Evolutionary conservation across 768 basidiomycete species (phyloP).

Genomic region (Lactarius pseudohatsudake): DNA sequence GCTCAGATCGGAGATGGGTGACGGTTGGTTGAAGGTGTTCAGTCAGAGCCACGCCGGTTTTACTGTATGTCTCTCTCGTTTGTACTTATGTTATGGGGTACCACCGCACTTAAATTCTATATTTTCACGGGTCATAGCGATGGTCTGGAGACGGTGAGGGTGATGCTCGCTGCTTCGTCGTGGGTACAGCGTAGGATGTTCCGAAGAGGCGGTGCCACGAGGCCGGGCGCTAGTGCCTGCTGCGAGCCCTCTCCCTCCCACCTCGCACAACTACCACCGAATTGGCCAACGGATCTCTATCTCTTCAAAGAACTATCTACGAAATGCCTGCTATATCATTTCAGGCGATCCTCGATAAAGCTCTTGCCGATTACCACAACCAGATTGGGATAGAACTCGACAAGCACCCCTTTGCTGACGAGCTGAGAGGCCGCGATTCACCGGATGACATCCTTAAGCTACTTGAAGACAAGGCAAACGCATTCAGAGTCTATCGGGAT

Average conservation of each 20-base stretch:
- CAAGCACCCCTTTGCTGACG: neutral
- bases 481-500: neutral
- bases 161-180: no score
- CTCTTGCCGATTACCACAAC: neutral
- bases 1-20: slow-evolving; percentile 84
- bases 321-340: neutral
- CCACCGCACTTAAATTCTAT: slow-evolving; percentile 4
- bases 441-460: neutral
- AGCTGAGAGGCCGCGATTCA: neutral
- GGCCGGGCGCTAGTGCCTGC: neutral
- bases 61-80: neutral
- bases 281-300: neutral
- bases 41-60: slow-evolving; percentile 53
- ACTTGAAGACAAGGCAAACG: neutral
- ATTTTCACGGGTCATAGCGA: neutral
- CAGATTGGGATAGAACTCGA: slow-evolving; percentile 1
- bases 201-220: neutral
- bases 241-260: neutral
- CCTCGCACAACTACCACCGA: neutral
- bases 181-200: no score
- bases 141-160: no score
- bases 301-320: neutral
- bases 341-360: neutral
- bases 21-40: slow-evolving; percentile 84
- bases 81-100: slow-evolving; percentile 8